Evolutionary conservation across 2,329 filamentous ascomycete species (phyloP), one percentile per base, ranked within the genome.

Genomic region (Sporothrix luriei): DNA sequence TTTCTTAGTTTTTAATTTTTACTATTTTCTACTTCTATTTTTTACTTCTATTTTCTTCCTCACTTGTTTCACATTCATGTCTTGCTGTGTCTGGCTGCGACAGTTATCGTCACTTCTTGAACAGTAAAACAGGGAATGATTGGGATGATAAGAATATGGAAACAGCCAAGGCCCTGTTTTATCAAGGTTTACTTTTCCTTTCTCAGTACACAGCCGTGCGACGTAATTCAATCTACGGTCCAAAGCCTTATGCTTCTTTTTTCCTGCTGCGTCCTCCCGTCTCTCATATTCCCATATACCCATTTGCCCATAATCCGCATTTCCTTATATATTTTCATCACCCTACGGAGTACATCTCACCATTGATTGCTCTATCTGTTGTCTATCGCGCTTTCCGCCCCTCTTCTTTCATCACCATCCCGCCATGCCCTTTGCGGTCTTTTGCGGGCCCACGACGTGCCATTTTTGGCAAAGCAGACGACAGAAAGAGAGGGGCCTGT

Each of bases 371-470:
- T 38, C 29, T 46, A 40, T 66, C 52, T 24, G 29, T 2, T 48
- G 6, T 29, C 65, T 26, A 67, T 48, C 16, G 14, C 55, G 21
- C 21, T 33, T 66, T 10, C 33, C 33, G 10, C 43, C 65, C 52
- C 40, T 52, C 51, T 65, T 66, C 49, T 69, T 49, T 57, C 59
- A 46, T 65, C 59, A 29, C 19, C 59, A 24, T 24, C 57, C 66
- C 61, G 66, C 66, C 67, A 68, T 71, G 66, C 69, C 69, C 65
- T 16, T 71, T 68, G 61, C 62, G 66, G 69, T 21, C 66, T 43
- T 51, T 54, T 68, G 66, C 46, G 66, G 69, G 61, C 66, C 66
- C 65, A n/a, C 38, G 40, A 43, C 13, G 46, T 68, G 57, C 38
- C 57, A 52, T 52, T 57, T 55, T 43, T 65, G 62, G 62, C 46